phyloP scores from a whole-genome alignment of 2,329 filamentous ascomycete genomes.

The Botrytis medusae region DNA sequence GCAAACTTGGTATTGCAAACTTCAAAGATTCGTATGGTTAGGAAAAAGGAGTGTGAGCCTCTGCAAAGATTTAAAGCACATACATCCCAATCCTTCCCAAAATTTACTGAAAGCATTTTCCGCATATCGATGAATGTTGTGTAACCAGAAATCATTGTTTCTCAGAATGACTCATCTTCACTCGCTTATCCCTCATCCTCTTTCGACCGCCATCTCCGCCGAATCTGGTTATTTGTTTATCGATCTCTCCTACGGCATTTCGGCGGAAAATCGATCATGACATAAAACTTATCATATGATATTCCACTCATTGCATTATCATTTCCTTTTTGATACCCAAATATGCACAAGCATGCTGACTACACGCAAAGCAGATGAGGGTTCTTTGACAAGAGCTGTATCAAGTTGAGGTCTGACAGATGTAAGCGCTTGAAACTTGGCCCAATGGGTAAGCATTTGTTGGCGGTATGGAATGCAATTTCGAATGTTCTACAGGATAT shows the following conservation, averaged over 20 bases:
- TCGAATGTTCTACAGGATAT: background rate
- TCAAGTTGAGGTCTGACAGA: background rate
- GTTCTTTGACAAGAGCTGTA: background rate
- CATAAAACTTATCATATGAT: background rate
- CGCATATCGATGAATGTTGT: background rate
- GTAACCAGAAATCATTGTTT: background rate
- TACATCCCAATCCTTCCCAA: background rate
- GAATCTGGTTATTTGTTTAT: background rate
- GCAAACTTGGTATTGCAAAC: background rate
- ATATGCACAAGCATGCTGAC: background rate
- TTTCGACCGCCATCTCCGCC: constrained; percentile 1
- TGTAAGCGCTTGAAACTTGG: background rate
- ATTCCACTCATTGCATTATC: background rate
- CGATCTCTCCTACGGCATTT: background rate
- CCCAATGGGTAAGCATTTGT: background rate
- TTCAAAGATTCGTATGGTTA: too few species aligned
- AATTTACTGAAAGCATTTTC: background rate
- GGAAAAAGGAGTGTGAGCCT: background rate
- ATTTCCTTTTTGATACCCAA: background rate
- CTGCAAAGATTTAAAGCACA: background rate
- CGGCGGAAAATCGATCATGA: background rate
- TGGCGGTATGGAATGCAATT: background rate
- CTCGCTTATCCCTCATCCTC: background rate
- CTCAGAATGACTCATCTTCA: background rate
- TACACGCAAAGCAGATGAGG: background rate